Evolutionary conservation across 257 asterid species (phyloP).

Genomic region (Capsicum chinense): DNA sequence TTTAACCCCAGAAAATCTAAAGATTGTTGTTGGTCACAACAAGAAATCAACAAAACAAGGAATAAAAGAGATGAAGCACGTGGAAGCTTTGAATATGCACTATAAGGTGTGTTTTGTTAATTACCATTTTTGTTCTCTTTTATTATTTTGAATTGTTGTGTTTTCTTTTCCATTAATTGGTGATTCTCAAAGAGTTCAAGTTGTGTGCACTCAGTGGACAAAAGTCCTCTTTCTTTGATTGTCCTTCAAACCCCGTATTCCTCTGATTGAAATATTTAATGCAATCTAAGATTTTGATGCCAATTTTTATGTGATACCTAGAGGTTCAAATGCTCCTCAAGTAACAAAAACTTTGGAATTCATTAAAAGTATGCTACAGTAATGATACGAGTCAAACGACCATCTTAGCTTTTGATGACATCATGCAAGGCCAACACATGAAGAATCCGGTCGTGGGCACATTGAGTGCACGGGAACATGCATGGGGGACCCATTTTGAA

Average conservation of each 20-base stretch:
- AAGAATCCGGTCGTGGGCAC: too few species aligned
- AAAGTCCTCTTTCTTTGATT: neutral
- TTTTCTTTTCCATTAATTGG: constrained; percentile 24
- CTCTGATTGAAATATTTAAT: constrained; percentile 1
- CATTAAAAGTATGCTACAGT: neutral
- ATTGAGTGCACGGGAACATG: too few species aligned
- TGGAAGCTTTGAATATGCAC: constrained; percentile 24
- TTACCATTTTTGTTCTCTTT: constrained; percentile 14
- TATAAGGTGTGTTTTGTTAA: neutral
- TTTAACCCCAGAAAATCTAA: neutral
- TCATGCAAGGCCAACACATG: too few species aligned
- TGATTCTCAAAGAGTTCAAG: constrained; percentile 6
- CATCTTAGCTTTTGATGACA: too few species aligned
- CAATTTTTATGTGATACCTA: neutral
- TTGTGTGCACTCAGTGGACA: neutral
- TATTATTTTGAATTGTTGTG: neutral
- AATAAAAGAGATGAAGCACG: neutral
- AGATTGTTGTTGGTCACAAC: neutral
- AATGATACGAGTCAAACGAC: too few species aligned
- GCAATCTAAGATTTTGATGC: neutral
- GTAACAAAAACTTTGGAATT: neutral
- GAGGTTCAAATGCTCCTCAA: constrained; percentile 10
- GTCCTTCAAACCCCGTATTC: constrained; percentile 1
- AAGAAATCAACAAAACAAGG: constrained; percentile 14
- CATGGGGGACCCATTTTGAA: too few species aligned